Evolutionary conservation across 2,329 filamentous ascomycete genomes (phyloP).

Genomic region (Arachnopeziza araneosa): DNA sequence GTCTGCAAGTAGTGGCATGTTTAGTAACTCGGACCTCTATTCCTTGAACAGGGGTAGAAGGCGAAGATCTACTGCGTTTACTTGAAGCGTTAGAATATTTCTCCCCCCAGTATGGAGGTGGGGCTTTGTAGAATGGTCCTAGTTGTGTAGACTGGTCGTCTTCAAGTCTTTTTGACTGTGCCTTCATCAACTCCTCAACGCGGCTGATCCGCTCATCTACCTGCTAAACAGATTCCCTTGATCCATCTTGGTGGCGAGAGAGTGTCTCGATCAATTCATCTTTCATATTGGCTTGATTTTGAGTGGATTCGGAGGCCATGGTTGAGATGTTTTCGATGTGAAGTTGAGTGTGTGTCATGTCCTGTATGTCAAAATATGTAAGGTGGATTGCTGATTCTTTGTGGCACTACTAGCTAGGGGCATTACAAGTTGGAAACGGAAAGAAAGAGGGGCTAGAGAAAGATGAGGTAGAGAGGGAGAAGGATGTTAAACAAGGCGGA

Average conservation of each 20-base stretch:
- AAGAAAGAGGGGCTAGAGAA: too few species aligned
- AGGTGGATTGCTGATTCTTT: too few species aligned
- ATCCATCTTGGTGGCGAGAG: background rate
- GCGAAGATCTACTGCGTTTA: background rate
- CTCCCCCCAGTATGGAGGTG: background rate
- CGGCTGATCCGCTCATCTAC: slow-evolving; percentile 6
- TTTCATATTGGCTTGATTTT: background rate
- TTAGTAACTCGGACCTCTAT: slow-evolving; percentile 2
- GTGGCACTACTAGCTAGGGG: too few species aligned
- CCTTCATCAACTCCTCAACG: slow-evolving; percentile 3
- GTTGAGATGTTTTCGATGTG: background rate
- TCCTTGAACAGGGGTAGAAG: background rate
- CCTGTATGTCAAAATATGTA: background rate
- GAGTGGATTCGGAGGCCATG: background rate
- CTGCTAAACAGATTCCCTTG: background rate
- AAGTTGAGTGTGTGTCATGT: background rate
- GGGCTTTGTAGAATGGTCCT: background rate
- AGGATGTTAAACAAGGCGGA: too few species aligned
- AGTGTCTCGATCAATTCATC: background rate
- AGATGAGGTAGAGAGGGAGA: too few species aligned
- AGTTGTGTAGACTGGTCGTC: background rate
- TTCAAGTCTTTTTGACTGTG: slow-evolving; percentile 1
- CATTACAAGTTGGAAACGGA: background rate
- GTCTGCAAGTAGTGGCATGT: background rate
- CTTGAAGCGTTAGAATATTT: background rate